phyloP scores from a whole-genome alignment of 2,329 filamentous ascomycete species.

The Aureobasidium zeae region DNA sequence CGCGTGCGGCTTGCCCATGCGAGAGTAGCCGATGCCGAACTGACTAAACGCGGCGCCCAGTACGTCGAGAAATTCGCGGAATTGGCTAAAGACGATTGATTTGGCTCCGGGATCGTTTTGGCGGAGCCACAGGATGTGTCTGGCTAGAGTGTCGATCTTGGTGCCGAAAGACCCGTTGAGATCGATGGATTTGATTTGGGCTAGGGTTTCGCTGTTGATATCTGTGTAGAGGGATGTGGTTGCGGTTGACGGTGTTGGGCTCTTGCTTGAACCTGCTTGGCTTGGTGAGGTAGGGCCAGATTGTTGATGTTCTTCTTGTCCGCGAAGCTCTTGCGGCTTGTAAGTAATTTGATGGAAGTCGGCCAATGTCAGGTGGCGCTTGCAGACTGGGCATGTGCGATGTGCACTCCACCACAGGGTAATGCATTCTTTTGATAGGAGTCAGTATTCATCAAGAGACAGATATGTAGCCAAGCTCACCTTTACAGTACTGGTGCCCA shows the following conservation, averaged over 20 bases:
- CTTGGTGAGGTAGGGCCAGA: slow-evolving; percentile 27
- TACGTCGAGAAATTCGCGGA: slow-evolving; percentile 68
- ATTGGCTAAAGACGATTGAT: slow-evolving; percentile 90
- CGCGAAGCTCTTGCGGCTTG: slow-evolving; percentile 63
- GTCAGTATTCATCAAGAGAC: slow-evolving; percentile 42
- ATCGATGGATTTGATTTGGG: slow-evolving; percentile 74
- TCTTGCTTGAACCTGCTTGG: slow-evolving; percentile 15
- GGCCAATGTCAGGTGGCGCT: slow-evolving; percentile 51
- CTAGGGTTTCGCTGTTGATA: slow-evolving; percentile 61
- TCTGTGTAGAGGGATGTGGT: slow-evolving; percentile 62
- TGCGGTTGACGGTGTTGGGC: slow-evolving; percentile 7
- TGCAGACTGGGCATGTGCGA: slow-evolving; percentile 77
- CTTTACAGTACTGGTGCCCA: slow-evolving; percentile 75
- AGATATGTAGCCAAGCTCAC: too few species aligned
- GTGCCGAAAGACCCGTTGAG: slow-evolving; percentile 69
- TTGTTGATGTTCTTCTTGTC: slow-evolving; percentile 53
- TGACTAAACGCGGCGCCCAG: slow-evolving; percentile 59
- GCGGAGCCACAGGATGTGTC: slow-evolving; percentile 79
- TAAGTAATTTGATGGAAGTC: slow-evolving; percentile 80
- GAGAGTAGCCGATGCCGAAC: slow-evolving; percentile 64
- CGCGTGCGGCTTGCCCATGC: slow-evolving; percentile 59
- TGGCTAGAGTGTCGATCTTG: slow-evolving; percentile 67
- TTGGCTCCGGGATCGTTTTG: slow-evolving; percentile 79
- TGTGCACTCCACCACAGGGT: slow-evolving; percentile 65
- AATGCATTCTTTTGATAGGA: slow-evolving; percentile 79